phyloP scores from a whole-genome alignment of 306 rosid genomes.

The Hippophae rhamnoides region DNA sequence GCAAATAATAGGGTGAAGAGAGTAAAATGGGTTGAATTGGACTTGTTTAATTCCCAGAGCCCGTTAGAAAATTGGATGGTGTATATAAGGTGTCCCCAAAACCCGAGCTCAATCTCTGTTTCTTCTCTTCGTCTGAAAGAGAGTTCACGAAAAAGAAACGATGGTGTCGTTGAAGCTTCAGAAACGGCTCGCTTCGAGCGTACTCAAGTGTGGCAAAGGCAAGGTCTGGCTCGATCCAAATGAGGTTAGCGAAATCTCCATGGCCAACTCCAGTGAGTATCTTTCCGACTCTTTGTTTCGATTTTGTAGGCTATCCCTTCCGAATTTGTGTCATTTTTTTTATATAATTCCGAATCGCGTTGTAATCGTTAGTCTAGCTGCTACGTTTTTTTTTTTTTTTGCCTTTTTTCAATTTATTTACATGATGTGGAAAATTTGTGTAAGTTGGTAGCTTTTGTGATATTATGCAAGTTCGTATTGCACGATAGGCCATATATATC shows the following conservation, averaged over 20 bases:
- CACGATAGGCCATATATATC: too few species aligned
- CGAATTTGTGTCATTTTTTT: background rate
- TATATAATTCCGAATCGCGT: background rate
- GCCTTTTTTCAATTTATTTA: too few species aligned
- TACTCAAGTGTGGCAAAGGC: slow-evolving; percentile 86
- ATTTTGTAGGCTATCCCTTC: background rate
- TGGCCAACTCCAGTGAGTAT: slow-evolving; percentile 78
- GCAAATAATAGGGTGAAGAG: too few species aligned
- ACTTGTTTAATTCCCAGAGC: too few species aligned
- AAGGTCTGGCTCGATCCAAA: slow-evolving; percentile 98
- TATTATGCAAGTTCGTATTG: too few species aligned
- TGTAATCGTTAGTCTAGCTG: background rate
- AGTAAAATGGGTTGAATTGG: too few species aligned
- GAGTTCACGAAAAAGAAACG: slow-evolving; percentile 5
- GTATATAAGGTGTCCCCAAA: too few species aligned
- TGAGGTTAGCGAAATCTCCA: slow-evolving; percentile 79
- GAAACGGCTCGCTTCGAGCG: slow-evolving; percentile 87
- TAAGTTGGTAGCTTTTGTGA: too few species aligned
- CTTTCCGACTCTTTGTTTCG: background rate
- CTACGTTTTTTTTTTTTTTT: background rate
- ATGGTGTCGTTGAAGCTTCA: slow-evolving; percentile 96
- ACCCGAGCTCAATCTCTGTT: too few species aligned
- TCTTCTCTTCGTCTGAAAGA: background rate
- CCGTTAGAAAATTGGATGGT: too few species aligned
- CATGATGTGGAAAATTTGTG: too few species aligned